phyloP scores from a whole-genome alignment of 1,284 basidiomycete genomes.

The Cutaneotrichosporon cyanovorans region DNA sequence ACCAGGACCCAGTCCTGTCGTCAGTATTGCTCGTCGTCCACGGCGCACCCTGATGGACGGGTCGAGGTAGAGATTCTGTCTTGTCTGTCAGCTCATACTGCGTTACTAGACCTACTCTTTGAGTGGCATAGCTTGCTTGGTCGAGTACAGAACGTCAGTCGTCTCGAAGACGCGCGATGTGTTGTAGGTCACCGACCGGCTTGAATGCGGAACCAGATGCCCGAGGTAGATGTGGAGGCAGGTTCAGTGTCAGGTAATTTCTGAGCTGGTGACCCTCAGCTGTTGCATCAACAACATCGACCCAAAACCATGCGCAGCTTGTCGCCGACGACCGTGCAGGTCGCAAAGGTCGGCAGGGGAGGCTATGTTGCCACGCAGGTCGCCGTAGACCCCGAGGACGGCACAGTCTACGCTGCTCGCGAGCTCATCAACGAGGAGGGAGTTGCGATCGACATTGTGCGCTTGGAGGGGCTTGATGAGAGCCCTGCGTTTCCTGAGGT shows the following conservation, averaged over 20 bases:
- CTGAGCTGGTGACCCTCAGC: background rate
- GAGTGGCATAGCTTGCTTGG: background rate
- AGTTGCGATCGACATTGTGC: slow-evolving; percentile 58
- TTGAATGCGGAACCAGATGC: background rate
- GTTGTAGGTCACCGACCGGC: too few species aligned
- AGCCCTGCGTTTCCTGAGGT: slow-evolving; percentile 20
- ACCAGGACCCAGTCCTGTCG: slow-evolving; percentile 63
- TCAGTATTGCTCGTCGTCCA: background rate
- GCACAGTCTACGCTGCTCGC: slow-evolving; percentile 54
- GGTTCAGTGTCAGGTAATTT: background rate
- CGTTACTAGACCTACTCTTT: slow-evolving; percentile 8
- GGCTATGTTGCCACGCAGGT: slow-evolving; percentile 5
- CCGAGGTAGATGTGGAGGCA: background rate
- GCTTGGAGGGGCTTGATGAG: slow-evolving; percentile 35
- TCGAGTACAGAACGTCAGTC: background rate
- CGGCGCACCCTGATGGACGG: slow-evolving; percentile 73
- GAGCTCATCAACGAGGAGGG: slow-evolving; percentile 55
- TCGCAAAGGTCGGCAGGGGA: slow-evolving; percentile 2
- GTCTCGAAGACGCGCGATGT: too few species aligned
- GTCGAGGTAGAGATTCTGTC: slow-evolving; percentile 65
- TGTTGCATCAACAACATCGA: background rate
- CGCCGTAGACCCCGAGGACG: slow-evolving; percentile 59
- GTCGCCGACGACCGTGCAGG: slow-evolving; percentile 20
- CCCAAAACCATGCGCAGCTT: slow-evolving; percentile 23
- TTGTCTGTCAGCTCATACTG: slow-evolving; percentile 1